phyloP scores from a whole-genome alignment of 352 stramenopile species.

The Pythium myriotylum region DNA sequence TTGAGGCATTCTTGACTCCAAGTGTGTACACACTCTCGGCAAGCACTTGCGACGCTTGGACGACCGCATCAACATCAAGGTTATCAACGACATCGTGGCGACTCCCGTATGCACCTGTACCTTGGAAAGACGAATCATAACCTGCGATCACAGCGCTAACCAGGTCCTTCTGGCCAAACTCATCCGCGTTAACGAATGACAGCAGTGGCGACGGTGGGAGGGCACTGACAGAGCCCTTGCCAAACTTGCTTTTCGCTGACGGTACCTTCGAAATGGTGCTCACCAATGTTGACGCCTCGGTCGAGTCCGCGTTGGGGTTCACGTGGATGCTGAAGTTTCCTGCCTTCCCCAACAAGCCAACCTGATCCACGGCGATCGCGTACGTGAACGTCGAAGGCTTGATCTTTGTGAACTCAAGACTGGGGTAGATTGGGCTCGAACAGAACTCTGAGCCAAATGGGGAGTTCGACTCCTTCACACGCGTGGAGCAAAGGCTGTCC shows the following conservation, averaged over 20 bases:
- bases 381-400: slow-evolving; percentile 60
- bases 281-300: slow-evolving; percentile 43
- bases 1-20: slow-evolving; percentile 51
- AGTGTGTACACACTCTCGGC: slow-evolving; percentile 72
- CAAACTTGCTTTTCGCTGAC: slow-evolving; percentile 43
- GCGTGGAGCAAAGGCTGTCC: slow-evolving; percentile 45
- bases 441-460: slow-evolving; percentile 67
- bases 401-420: slow-evolving; percentile 60
- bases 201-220: slow-evolving; percentile 67
- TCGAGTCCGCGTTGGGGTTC: slow-evolving; percentile 53
- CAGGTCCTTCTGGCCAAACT: slow-evolving; percentile 65
- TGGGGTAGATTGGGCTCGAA: slow-evolving; percentile 69
- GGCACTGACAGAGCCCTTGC: slow-evolving; percentile 35
- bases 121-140: slow-evolving; percentile 61
- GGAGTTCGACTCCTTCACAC: slow-evolving; percentile 50
- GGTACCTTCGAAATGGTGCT: slow-evolving; percentile 51
- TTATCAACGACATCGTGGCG: slow-evolving; percentile 59
- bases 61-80: slow-evolving; percentile 55
- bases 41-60: slow-evolving; percentile 67
- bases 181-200: slow-evolving; percentile 74
- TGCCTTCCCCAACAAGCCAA: slow-evolving; percentile 51
- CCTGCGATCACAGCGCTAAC: slow-evolving; percentile 68
- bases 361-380: slow-evolving; percentile 80
- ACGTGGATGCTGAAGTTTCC: slow-evolving; percentile 73
- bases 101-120: slow-evolving; percentile 58